Conservation (phyloP, 2,329 filamentous ascomycete genomes). For the Neopestalotiopsis rosae region DNA sequence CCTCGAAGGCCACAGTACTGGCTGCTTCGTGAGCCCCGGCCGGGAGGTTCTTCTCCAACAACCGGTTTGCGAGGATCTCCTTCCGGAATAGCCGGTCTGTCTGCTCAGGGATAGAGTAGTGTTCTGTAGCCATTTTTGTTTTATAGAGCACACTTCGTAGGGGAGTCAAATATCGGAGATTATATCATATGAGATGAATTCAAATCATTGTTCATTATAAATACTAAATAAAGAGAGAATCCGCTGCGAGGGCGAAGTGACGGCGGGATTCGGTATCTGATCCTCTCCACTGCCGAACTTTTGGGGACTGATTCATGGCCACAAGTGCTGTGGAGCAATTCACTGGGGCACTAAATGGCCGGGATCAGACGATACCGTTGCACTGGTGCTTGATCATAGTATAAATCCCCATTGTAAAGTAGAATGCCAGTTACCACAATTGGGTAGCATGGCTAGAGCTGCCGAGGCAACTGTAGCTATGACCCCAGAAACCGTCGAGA, state of each 20-base stretch:
- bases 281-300: background rate
- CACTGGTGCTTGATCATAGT: background rate
- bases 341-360: background rate
- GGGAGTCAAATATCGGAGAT: background rate
- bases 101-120: background rate
- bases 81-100: background rate
- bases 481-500: background rate
- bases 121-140: background rate
- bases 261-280: background rate
- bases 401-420: background rate
- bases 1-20: constrained; percentile 40
- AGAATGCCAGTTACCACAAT: too few relatives aligned
- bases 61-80: background rate
- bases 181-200: background rate
- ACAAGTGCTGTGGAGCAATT: background rate
- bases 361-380: background rate
- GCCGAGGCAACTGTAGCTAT: background rate
- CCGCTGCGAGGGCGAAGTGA: too few relatives aligned
- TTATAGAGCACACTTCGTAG: background rate
- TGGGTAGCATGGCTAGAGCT: background rate
- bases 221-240: too few relatives aligned
- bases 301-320: too few relatives aligned
- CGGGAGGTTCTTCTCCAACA: background rate
- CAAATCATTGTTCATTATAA: background rate
- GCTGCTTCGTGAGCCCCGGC: background rate